Evolutionary conservation across 305 asterid species (phyloP).

Genomic region (Solanum hybrid): DNA sequence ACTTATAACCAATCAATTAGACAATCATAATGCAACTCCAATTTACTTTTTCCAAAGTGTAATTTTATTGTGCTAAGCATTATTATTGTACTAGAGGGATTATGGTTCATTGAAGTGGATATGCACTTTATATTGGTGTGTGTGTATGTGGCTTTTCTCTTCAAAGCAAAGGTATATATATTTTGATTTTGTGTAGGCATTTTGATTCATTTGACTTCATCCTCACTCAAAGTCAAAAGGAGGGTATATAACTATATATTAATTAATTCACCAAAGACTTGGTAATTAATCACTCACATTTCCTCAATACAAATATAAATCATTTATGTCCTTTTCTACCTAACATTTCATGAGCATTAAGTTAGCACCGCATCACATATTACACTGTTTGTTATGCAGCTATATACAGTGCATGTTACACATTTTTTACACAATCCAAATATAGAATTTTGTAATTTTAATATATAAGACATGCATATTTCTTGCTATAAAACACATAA

Average conservation of each 20-base stretch:
- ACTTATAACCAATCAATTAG: not conserved
- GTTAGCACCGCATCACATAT: not conserved
- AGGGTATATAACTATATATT: not conserved
- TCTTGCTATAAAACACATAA: not conserved
- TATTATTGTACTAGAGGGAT: not conserved
- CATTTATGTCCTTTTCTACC: slow-evolving; percentile 2
- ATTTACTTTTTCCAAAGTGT: not conserved
- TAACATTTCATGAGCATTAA: slow-evolving; percentile 7
- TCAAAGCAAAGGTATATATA: slow-evolving; percentile 7
- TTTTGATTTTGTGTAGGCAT: not conserved
- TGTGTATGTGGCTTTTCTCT: not conserved
- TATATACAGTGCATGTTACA: not conserved
- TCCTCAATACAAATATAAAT: not conserved
- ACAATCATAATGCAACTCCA: not conserved
- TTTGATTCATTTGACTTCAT: not conserved
- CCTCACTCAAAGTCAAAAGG: slow-evolving; percentile 7
- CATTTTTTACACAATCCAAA: not conserved
- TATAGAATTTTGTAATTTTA: not conserved
- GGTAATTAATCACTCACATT: not conserved
- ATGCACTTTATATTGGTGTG: not conserved
- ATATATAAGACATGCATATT: not conserved
- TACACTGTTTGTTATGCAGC: not conserved
- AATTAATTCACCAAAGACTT: not conserved
- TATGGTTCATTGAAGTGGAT: slow-evolving; percentile 2
- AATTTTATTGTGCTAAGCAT: not conserved